Evolutionary conservation across 306 rosid genomes (phyloP).

Genomic region (Acmispon strigosus): DNA sequence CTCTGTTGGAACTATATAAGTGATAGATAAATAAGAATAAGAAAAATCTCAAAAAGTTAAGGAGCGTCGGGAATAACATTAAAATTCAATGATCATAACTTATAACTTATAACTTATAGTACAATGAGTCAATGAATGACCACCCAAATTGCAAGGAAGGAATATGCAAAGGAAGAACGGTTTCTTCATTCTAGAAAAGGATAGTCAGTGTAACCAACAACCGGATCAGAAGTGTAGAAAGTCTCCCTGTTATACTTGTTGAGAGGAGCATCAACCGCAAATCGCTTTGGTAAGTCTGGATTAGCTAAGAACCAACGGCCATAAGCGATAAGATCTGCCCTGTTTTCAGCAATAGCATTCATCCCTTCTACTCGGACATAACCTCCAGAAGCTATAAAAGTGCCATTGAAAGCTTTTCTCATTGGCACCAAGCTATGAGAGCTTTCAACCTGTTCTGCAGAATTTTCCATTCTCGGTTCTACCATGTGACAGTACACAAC

Average conservation of each 20-base stretch:
- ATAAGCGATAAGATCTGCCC: slow-evolving; percentile 38
- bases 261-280: slow-evolving; percentile 46
- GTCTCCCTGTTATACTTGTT: slow-evolving; percentile 48
- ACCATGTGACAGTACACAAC: slow-evolving; percentile 59
- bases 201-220: slow-evolving; percentile 56
- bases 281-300: slow-evolving; percentile 70
- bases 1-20: no score
- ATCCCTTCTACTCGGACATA: slow-evolving; percentile 42
- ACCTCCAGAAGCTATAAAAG: slow-evolving; percentile 54
- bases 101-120: no score
- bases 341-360: slow-evolving; percentile 38
- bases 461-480: slow-evolving; percentile 49
- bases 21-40: no score
- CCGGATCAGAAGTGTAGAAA: slow-evolving; percentile 45
- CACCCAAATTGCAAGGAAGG: no score
- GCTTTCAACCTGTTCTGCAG: slow-evolving; percentile 9
- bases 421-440: slow-evolving; percentile 35
- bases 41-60: no score
- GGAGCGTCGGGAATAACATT: no score
- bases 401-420: slow-evolving; percentile 60
- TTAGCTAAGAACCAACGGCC: slow-evolving; percentile 50
- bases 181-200: slow-evolving; percentile 45
- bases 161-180: no score
- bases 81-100: no score
- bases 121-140: no score